Conservation (phyloP, 2,329 filamentous ascomycete species). For the Neoascochyta sp. region DNA sequence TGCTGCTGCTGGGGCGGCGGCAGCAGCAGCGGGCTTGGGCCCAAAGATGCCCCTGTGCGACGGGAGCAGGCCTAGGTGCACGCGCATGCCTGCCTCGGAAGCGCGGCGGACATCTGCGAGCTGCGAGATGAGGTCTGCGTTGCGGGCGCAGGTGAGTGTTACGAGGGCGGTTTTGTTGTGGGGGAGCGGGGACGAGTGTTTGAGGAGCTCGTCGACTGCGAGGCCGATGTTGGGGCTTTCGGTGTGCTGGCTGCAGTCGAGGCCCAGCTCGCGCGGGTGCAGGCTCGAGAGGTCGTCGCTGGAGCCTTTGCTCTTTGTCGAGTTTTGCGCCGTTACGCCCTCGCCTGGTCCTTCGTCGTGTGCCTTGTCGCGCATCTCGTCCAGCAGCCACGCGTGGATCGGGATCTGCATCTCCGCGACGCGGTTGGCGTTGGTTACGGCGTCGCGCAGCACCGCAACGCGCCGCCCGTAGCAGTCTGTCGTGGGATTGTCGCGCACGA, state of each 20-base stretch:
- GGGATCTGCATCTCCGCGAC: conserved; percentile 23
- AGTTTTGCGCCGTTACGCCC: conserved; percentile 10
- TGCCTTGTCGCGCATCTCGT: conserved; percentile 16
- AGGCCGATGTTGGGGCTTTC: conserved; percentile 13
- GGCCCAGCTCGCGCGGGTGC: conserved; percentile 1
- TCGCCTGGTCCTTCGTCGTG: conserved; percentile 19
- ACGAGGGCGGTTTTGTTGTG: conserved; percentile 20
- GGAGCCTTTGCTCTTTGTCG: conserved; percentile 15
- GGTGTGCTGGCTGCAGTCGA: conserved; percentile 4
- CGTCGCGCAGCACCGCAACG: conserved; percentile 18
- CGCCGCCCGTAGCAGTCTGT: conserved; percentile 20
- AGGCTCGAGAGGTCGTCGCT: conserved; percentile 9
- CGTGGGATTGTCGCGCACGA: conserved; percentile 21
- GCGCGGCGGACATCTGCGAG: conserved; percentile 18
- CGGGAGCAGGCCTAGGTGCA: conserved; percentile 18
- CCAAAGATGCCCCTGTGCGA: conserved; percentile 1
- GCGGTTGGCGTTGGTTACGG: conserved; percentile 7
- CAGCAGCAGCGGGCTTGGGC: conserved; percentile 1
- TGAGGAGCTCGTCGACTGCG: conserved; percentile 10
- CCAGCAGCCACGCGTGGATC: conserved; percentile 15
- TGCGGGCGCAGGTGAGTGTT: conserved; percentile 12
- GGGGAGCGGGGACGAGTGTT: conserved; percentile 9
- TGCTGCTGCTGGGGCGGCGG: no score
- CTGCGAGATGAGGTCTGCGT: conserved; percentile 12
- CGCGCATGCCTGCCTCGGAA: conserved; percentile 16